phyloP scores from a whole-genome alignment of 495 filamentous ascomycete species.

The Pyrenopolyporus hunteri region DNA sequence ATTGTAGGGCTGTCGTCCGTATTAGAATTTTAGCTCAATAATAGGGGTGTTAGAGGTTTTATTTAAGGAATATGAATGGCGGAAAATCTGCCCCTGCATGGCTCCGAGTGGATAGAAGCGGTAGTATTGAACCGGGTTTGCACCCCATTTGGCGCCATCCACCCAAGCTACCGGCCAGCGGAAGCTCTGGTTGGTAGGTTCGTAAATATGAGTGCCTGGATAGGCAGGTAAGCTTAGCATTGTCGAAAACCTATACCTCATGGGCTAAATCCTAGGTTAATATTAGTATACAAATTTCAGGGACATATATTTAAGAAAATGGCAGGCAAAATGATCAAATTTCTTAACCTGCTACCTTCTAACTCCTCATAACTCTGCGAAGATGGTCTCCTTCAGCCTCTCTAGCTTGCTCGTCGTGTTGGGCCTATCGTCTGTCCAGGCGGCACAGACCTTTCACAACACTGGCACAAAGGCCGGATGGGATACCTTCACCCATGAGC shows the following conservation, averaged over 20 bases:
- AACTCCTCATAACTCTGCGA: too few species aligned
- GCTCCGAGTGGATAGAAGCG: background rate
- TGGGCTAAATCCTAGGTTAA: too few species aligned
- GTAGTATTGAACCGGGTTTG: background rate
- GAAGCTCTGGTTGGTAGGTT: background rate
- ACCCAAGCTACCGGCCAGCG: background rate
- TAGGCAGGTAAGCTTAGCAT: background rate
- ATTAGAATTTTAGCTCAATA: background rate
- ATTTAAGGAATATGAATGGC: background rate
- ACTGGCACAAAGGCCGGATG: constrained; percentile 57
- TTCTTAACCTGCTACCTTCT: too few species aligned
- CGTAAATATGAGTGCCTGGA: background rate
- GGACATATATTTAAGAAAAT: too few species aligned
- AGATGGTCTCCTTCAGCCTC: constrained; percentile 21
- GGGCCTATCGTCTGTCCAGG: constrained; percentile 34
- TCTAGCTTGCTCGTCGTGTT: constrained; percentile 16
- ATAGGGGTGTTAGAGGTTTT: background rate
- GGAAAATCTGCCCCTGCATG: background rate
- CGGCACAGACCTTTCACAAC: constrained; percentile 55
- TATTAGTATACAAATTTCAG: too few species aligned
- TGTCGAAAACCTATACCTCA: background rate
- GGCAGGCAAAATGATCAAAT: background rate
- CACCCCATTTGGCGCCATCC: background rate
- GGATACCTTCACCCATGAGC: constrained; percentile 52
- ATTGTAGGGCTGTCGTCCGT: background rate